Evolutionary conservation across 2,329 filamentous ascomycete species (phyloP), one percentile per base, ranked within the genome.

Genomic region (Fusarium piperis): DNA sequence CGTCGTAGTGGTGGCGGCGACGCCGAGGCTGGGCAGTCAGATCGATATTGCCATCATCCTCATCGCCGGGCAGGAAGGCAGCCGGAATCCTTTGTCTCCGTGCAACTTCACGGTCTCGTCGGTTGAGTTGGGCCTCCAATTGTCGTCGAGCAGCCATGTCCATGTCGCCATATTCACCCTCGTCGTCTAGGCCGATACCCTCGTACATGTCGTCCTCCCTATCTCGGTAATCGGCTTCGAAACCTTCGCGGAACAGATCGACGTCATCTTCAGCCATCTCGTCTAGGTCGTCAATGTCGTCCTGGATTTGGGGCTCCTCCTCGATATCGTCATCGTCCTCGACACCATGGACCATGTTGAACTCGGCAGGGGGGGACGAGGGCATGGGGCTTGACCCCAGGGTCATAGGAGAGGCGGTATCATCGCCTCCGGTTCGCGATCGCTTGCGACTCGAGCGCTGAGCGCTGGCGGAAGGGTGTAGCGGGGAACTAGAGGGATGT

Each of bases 1-100:
- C 97, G 72, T 99, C 96, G 78, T 98, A 99, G 75, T 93, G 90
- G 81, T 96, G 93, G 74, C 96, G 91, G 59, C 94, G 91, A 73
- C 95, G 91, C 61, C 95, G 91, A 23, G 93, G 94, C 80, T 97
- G 94, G 28, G 92, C 90, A 23, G 94, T 94, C 23, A 98, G 86
- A 78, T 98, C 95, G 68, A 95, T 87, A 63, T 96, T 90, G 56
- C 90, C 92, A 72, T 96, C 94, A 4, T 96, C 94, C 67, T 95
- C 94, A 33, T 97, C 95, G 33, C 93, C 92, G 8, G 90, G 90
- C 39, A 95, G 83, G 76, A 94, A 95, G 8, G 92, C 93, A 30
- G 88, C 88, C 3, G 93, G 93, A 77, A 93, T 90, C 53, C 89
- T 85, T 73, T 91, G 88, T 71, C 90, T 84, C 62, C 91, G 88